phyloP scores from a whole-genome alignment of 176 grass and related monocot genomes.

The Oryza australiensis region DNA sequence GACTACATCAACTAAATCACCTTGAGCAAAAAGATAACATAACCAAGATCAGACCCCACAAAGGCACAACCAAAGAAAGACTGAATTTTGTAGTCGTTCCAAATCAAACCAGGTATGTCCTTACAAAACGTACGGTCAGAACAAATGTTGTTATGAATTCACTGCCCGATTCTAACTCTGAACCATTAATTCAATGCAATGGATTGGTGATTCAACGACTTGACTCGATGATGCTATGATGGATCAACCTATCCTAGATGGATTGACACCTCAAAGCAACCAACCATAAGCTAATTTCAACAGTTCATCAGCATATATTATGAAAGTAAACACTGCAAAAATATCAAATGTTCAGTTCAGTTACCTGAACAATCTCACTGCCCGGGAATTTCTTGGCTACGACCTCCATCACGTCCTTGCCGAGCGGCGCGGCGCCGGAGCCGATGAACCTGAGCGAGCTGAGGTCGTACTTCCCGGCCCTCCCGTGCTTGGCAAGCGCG shows the following conservation, averaged over 20 bases:
- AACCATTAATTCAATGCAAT: not conserved
- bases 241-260: not conserved
- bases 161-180: not conserved
- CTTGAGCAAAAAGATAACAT: not conserved
- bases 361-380: constrained; percentile 67
- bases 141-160: not conserved
- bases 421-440: constrained; percentile 89
- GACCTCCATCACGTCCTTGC: constrained; percentile 90
- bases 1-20: not conserved
- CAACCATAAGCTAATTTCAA: not conserved
- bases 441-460: constrained; percentile 67
- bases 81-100: not conserved
- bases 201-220: not conserved
- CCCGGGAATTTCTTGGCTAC: constrained; percentile 67
- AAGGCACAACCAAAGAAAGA: constrained; percentile 10
- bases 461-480: constrained; percentile 62
- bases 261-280: not conserved
- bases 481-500: constrained; percentile 73
- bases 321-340: not conserved
- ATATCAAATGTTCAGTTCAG: not conserved
- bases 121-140: not conserved
- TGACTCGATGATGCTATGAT: not conserved
- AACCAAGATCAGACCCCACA: constrained; percentile 10
- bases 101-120: not conserved
- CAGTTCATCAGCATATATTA: not conserved